Evolutionary conservation across 176 grass and related monocot species (phyloP), one percentile per base, ranked within the genome.

Genomic region (Pontederia crassipes): DNA sequence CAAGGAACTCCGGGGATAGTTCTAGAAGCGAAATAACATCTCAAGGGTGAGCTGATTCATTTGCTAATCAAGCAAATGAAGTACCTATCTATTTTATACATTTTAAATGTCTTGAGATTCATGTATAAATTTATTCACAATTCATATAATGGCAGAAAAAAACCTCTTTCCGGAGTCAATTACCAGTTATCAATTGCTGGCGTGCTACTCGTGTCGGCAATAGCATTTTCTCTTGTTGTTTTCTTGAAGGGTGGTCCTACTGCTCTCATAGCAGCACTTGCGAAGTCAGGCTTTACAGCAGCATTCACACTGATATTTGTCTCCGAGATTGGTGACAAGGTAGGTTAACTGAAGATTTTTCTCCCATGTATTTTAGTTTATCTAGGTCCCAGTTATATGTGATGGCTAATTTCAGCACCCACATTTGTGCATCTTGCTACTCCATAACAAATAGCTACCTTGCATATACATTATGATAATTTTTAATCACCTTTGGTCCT

Each of bases 301-400:
- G 93, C 87, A 68, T 97, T 97, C 79, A 65, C 71, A 12, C 72
- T 97, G 18, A 97, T 97, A 75, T 91, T 85, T 78, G 93, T 97
- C 69, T 97, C 87, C 47, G 93, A 97, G 77, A 88, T 97, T 55
- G 93, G 93, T 26, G 87, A 97, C 76, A 97, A 97, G 87, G 87
- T 97, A 82, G 52, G 29, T 10, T 28, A 84, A 27, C 48, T 27
- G 46, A 18, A 46, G 7, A 59, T 12, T 59, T 13, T 10, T 14
- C n/a, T 14, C 57, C 13, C 18, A 6, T 29, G 2, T 1, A 0
- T 59, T 11, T 59, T 26, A 29, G 18, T 8, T 40, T 35, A 59
- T 59, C 5, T 28, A 59, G 27, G 0, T 54, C 12, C n/a, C n/a
- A 16, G 14, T 12, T 16, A 54, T 54, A 16, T 5, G 6, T 7